Evolutionary conservation across 441 rosid species (phyloP), one percentile per base, ranked within the genome.

Genomic region (Arabidopsis lyrata): DNA sequence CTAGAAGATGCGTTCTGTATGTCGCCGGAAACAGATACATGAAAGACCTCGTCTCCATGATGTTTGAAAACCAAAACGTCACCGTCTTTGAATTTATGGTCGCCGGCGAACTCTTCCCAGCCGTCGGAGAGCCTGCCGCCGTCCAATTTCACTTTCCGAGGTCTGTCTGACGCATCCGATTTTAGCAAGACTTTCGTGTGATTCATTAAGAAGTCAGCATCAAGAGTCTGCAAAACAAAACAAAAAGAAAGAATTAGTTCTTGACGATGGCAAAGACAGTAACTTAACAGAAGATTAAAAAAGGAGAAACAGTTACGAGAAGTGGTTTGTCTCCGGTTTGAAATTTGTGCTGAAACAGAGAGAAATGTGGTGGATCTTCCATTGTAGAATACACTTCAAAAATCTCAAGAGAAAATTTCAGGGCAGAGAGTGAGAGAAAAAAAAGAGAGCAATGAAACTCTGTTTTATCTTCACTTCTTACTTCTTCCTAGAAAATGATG

Each of bases 81-180:
- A 2, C 68, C 77, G 52, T 70, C 63, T 41, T 5, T 48, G 34
- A 71, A 34, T 3, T 38, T 50, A 32, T 72, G 63, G 14, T 14
- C 45, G 8, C 11, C 16, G 59, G 73, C 69, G 63, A 77, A 77
- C 57, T 66, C 53, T 42, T 71, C 73, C 80, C 80, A 77, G 41
- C 80, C 80, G 10, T 48, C 63, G 18, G 68, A 36, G 38, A 77
- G 54, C 45, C 11, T 44, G 20, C 8, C 34, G 6, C 69, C 59
- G 29, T 52, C n/a, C 16, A 77, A 2, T 42, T 72, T 66, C 52
- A 77, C 80, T 42, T 66, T 27, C 73, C 80, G 66, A 31, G 36
- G 4, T 9, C 22, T 72, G 12, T 41, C 56, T 0, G 73, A 72
- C 1, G 14, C 16, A 12, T 72, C 59, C 0, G 80, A 72, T 59